Evolutionary conservation across 2,329 filamentous ascomycete genomes (phyloP).

Genomic region (Dactylella cylindrospora): DNA sequence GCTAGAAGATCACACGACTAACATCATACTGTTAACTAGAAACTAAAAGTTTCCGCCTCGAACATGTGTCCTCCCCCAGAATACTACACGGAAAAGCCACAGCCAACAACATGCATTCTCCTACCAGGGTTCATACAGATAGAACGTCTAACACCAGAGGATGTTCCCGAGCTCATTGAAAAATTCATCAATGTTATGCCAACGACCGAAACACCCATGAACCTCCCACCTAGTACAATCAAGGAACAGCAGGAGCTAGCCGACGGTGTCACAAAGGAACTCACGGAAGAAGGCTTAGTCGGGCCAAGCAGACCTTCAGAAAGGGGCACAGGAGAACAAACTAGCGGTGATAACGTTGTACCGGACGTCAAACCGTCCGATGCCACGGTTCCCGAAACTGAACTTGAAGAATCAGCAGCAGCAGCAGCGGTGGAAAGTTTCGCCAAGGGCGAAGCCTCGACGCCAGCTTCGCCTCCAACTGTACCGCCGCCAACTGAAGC

Average conservation of each 20-base stretch:
- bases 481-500: constrained; percentile 18
- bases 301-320: background rate
- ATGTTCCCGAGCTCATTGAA: constrained; percentile 69
- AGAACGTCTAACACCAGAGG: constrained; percentile 75
- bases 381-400: background rate
- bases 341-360: background rate
- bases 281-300: background rate
- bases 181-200: constrained; percentile 70
- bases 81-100: constrained; percentile 58
- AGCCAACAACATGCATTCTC: constrained; percentile 75
- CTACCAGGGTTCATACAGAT: constrained; percentile 82
- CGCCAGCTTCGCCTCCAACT: constrained; percentile 43
- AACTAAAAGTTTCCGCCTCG: constrained; percentile 85
- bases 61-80: constrained; percentile 78
- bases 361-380: background rate
- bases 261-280: constrained; percentile 1
- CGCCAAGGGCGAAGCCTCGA: background rate
- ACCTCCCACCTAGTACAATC: constrained; percentile 47
- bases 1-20: background rate
- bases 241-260: background rate
- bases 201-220: constrained; percentile 70
- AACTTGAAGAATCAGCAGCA: no score
- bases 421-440: constrained; percentile 1
- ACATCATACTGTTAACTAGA: constrained; percentile 56
- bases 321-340: no score